Conservation (phyloP, 768 basidiomycete species). For the Serpula lacrymans region DNA sequence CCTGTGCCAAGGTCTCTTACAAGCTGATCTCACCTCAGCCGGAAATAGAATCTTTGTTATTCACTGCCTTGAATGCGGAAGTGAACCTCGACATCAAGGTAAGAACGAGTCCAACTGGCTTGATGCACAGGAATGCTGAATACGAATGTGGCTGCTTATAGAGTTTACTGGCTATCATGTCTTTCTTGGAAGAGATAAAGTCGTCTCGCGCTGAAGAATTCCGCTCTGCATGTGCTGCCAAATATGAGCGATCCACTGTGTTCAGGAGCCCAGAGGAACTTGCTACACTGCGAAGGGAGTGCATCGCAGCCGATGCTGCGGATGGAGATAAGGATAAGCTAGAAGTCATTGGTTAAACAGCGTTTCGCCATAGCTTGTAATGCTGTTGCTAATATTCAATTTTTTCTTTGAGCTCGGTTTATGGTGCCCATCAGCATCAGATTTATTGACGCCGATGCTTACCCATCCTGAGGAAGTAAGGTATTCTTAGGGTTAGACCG, state of each 20-base stretch:
- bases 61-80: conserved; percentile 43
- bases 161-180: conserved; percentile 49
- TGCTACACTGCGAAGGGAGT: conserved; percentile 29
- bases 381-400: no score
- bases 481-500: no score
- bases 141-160: conserved; percentile 21
- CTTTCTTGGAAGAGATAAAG: conserved; percentile 46
- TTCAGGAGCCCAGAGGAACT: conserved; percentile 61
- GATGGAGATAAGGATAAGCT: conserved; percentile 1
- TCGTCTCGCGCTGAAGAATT: conserved; percentile 62
- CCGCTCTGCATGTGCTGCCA: conserved; percentile 46
- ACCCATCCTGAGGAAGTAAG: no score
- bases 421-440: no score
- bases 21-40: conserved; percentile 44
- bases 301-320: background rate
- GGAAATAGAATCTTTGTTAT: conserved; percentile 60
- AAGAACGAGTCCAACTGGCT: no score
- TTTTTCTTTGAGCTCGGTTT: no score
- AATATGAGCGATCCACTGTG: conserved; percentile 60
- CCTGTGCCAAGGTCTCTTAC: conserved; percentile 54
- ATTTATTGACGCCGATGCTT: no score
- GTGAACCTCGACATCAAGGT: conserved; percentile 49
- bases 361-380: no score
- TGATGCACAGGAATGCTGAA: background rate
- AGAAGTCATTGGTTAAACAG: conserved; percentile 3